Evolutionary conservation across 208 protist genomes (phyloP).

Genomic region (Trypanosoma cruzi): DNA sequence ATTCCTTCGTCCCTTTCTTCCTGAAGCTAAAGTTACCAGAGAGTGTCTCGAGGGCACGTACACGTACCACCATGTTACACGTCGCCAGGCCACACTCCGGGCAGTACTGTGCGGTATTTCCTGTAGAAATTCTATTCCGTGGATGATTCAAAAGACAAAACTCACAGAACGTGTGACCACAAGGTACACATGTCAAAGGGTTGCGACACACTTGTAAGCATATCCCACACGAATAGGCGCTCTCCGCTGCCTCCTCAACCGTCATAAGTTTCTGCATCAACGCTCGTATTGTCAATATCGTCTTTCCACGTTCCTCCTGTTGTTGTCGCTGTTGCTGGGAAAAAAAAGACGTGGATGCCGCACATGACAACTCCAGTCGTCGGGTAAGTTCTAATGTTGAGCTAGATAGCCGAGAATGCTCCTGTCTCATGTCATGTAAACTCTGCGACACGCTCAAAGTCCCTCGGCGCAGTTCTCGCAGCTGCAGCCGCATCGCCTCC

Average conservation of each 20-base stretch:
- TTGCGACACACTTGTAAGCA: slow-evolving; percentile 65
- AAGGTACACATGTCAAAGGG: slow-evolving; percentile 82
- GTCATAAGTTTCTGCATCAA: slow-evolving; percentile 46
- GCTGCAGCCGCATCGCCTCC: not conserved
- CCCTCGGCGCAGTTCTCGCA: not conserved
- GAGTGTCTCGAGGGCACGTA: slow-evolving; percentile 23
- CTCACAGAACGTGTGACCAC: slow-evolving; percentile 85
- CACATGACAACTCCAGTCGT: not conserved
- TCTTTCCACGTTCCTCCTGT: slow-evolving; percentile 15
- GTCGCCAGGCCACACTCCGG: slow-evolving; percentile 29
- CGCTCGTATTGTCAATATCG: slow-evolving; percentile 1
- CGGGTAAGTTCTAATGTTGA: not conserved
- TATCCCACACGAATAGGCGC: slow-evolving; percentile 61
- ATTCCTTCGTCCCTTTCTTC: slow-evolving; percentile 11
- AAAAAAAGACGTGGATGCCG: not conserved
- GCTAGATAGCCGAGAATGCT: not conserved
- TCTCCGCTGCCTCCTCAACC: slow-evolving; percentile 81
- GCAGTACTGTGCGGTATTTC: slow-evolving; percentile 18
- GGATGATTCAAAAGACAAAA: slow-evolving; percentile 55
- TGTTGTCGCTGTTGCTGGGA: not conserved
- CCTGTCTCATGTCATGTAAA: slow-evolving; percentile 1
- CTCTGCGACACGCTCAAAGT: not conserved
- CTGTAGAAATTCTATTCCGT: slow-evolving; percentile 31
- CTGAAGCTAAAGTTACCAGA: slow-evolving; percentile 31
- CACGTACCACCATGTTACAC: slow-evolving; percentile 18